phyloP scores from a whole-genome alignment of 1,139 yeast genomes.

The Geotrichum europaeum region DNA sequence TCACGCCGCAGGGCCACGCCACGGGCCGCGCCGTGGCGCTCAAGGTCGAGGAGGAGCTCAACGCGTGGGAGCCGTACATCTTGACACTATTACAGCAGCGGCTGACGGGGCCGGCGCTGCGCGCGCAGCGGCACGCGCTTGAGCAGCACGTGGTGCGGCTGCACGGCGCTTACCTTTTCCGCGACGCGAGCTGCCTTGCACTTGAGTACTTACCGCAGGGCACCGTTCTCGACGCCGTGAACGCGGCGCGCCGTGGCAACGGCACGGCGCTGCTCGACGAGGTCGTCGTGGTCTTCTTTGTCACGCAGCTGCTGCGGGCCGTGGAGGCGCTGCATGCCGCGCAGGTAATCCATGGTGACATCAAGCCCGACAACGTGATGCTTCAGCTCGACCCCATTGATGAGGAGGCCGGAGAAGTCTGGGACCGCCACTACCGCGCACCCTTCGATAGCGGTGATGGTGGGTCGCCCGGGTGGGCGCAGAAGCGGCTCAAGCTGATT shows the following conservation, averaged over 20 bases:
- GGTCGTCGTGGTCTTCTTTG: constrained; percentile 53
- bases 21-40: constrained; percentile 42
- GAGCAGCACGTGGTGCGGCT: constrained; percentile 42
- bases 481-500: constrained; percentile 57
- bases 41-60: constrained; percentile 66
- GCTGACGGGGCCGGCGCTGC: constrained; percentile 19
- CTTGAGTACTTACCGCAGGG: constrained; percentile 70
- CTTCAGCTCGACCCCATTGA: constrained; percentile 43
- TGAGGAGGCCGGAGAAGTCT: constrained; percentile 17
- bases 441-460: constrained; percentile 7
- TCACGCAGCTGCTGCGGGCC: constrained; percentile 55
- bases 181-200: constrained; percentile 70
- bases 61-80: constrained; percentile 79
- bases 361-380: constrained; percentile 87
- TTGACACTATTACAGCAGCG: constrained; percentile 49
- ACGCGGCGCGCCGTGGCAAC: constrained; percentile 27
- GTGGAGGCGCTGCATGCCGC: constrained; percentile 58
- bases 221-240: constrained; percentile 67
- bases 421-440: constrained; percentile 24
- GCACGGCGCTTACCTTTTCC: constrained; percentile 49
- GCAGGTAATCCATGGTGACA: constrained; percentile 76
- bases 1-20: constrained; percentile 44
- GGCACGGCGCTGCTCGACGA: constrained; percentile 48
- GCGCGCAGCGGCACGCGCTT: not conserved
- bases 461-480: constrained; percentile 42